phyloP scores from a whole-genome alignment of 306 rosid genomes.

The Dalbergia cochinchinensis region DNA sequence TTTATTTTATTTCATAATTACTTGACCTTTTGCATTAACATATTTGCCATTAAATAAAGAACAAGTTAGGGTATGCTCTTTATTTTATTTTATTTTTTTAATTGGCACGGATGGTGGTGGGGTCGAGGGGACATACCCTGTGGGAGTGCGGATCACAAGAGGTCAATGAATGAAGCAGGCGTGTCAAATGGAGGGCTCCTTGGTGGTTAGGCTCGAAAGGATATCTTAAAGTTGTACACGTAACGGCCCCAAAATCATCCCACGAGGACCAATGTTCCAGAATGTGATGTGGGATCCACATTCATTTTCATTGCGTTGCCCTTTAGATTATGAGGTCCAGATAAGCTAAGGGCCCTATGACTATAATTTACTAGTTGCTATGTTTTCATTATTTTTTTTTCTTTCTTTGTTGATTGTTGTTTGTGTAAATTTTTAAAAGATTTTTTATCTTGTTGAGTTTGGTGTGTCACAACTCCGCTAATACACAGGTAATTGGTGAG shows the following conservation, averaged over 20 bases:
- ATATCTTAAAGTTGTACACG: slow-evolving; percentile 3
- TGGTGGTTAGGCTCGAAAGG: slow-evolving; percentile 4
- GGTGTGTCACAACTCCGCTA: no score
- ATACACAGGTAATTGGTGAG: no score
- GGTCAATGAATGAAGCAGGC: slow-evolving; percentile 47
- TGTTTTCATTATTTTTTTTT: no score
- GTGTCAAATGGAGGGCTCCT: slow-evolving; percentile 32
- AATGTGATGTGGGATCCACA: not conserved
- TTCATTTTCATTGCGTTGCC: not conserved
- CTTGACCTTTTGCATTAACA: no score
- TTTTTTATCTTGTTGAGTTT: no score
- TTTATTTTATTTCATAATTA: no score
- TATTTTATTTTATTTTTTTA: no score
- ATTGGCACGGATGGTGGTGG: slow-evolving; percentile 43
- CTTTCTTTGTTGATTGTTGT: no score
- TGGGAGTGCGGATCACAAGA: slow-evolving; percentile 46
- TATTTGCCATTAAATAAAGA: no score
- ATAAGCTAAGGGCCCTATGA: not conserved
- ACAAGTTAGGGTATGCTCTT: no score
- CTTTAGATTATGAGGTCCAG: not conserved
- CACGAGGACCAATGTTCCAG: slow-evolving; percentile 25
- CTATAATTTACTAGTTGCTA: no score
- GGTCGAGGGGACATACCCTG: slow-evolving; percentile 30
- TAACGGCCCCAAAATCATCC: not conserved
- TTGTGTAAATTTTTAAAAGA: no score